Base-by-base conservation (phyloP, 257 asterid species). In the Nyctanthes arbortristis region DNA sequence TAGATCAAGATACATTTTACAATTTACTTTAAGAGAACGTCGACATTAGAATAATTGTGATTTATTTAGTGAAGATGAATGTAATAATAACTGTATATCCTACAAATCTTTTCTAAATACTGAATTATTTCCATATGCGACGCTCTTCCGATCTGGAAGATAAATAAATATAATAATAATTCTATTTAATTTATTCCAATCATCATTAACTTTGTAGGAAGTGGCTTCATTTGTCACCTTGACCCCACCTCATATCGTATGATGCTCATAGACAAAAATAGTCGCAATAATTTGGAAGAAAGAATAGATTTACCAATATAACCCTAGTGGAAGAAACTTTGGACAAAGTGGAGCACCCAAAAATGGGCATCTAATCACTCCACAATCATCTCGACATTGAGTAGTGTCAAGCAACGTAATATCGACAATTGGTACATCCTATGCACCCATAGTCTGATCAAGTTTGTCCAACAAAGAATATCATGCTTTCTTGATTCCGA, bases 311-410 rank as follows among this genome's bases (percentile, higher is more conserved):
- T 8, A 18, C 57, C 7, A 47, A 47, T n/a, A 20, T 47, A 47
- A 47, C 57, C 57, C 57, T 47, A 49, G 58, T 8, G 27, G 13
- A 22, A 22, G 58, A 22, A 49, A 49, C 14, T 49, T 49, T 49
- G 29, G 20, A 32, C 34, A 64, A 52, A 77, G 81, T 75, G 88
- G 86, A 78, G 75, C 81, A 84, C 76, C 73, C 73, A 37, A 10
- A 75, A 86, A 72, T 84, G 94, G 90, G 82, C 84, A 80, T 84
- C 90, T 85, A 89, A 68, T 89, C 92, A 87, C 8, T 81, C 81
- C 55, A 58, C 89, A 84, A 80, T 75, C 78, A 82, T 82, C 73
- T 22, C 40, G 80, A 77, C 80, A 70, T 58, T 4, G 22, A 54
- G 35, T 82, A 69, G 61, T 66, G 84, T 73, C 72, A 10, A 30